phyloP scores from a whole-genome alignment of 345 rosid species.

The Syzygium oleosum region DNA sequence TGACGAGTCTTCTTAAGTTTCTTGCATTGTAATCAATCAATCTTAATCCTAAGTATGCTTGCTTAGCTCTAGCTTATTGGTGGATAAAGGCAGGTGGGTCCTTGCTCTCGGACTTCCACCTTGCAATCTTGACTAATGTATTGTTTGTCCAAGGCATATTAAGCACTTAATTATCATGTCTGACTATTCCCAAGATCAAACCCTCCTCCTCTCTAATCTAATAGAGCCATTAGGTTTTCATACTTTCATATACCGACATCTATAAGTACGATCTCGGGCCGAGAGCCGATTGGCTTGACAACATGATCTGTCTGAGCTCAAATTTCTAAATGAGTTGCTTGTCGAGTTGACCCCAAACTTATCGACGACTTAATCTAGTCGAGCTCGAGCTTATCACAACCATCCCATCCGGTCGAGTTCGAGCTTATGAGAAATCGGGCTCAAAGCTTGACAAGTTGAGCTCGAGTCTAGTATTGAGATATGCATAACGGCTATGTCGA shows the following conservation, averaged over 20 bases:
- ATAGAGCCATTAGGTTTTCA: neutral
- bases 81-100: neutral
- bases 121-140: neutral
- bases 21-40: neutral
- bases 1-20: neutral
- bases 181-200: neutral
- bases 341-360: neutral
- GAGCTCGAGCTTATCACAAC: neutral
- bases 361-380: neutral
- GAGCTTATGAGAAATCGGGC: too few relatives aligned
- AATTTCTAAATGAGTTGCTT: neutral
- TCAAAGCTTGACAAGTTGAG: too few relatives aligned
- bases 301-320: neutral
- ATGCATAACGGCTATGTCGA: too few relatives aligned
- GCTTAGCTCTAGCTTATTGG: neutral
- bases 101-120: neutral
- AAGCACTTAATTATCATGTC: neutral
- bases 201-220: neutral
- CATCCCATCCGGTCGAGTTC: too few relatives aligned
- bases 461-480: too few relatives aligned
- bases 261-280: neutral
- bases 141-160: neutral
- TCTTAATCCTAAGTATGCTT: neutral
- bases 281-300: neutral
- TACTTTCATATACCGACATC: neutral